phyloP scores from a whole-genome alignment of 2,329 filamentous ascomycete species.

The Pseudocercospora macadamiae region DNA sequence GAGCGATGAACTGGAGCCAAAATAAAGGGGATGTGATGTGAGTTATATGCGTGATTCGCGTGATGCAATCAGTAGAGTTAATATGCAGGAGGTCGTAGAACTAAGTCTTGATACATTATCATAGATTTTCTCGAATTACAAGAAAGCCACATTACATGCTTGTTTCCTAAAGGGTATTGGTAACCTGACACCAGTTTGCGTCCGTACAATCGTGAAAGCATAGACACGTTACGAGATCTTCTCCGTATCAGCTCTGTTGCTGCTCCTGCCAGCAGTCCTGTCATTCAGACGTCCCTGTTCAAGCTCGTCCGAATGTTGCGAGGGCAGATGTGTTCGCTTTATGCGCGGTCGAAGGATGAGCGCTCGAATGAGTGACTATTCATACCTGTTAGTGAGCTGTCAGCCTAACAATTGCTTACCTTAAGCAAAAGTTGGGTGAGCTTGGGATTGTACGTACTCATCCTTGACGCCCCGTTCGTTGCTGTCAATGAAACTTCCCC shows the following conservation, averaged over 20 bases:
- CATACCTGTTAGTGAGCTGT: constrained; percentile 12
- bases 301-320: background rate
- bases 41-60: too few relatives aligned
- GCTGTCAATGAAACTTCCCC: constrained; percentile 59
- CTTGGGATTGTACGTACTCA: constrained; percentile 60
- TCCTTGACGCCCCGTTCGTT: constrained; percentile 69
- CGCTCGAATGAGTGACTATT: constrained; percentile 11
- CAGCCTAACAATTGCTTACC: background rate
- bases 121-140: constrained; percentile 4
- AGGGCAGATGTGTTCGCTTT: background rate
- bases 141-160: constrained; percentile 3
- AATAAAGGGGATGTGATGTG: too few relatives aligned
- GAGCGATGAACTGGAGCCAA: too few relatives aligned
- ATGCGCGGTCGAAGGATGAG: constrained; percentile 7
- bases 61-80: too few relatives aligned
- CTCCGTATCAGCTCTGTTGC: constrained; percentile 6
- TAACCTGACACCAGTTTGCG: background rate
- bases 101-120: constrained; percentile 7
- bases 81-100: background rate
- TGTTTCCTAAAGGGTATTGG: constrained; percentile 1
- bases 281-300: background rate
- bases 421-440: background rate
- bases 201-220: constrained; percentile 10
- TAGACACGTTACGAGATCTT: constrained; percentile 7
- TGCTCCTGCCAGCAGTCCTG: constrained; percentile 9